A percentile compares a stretch with the other conserved stretches of the same genome.
Evolutionary conservation across 768 basidiomycete species (phyloP).

Genomic region (Termitomyces heimii): DNA sequence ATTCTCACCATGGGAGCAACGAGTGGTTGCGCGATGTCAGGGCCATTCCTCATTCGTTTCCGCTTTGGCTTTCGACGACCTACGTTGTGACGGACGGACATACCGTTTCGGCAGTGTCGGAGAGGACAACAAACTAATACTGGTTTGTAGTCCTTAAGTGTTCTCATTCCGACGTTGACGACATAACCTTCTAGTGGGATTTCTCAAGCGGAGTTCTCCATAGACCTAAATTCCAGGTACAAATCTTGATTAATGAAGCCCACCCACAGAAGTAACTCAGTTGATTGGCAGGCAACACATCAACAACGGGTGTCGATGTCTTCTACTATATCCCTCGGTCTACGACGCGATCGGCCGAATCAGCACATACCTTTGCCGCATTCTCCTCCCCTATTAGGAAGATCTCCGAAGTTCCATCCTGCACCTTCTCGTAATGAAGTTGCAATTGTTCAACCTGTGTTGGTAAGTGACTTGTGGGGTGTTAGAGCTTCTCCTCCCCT

Average conservation of each 20-base stretch:
- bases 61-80: constrained; percentile 84
- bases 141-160: constrained; percentile 43
- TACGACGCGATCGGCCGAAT: constrained; percentile 58
- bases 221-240: constrained; percentile 69
- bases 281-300: constrained; percentile 39
- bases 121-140: constrained; percentile 91
- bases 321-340: constrained; percentile 69
- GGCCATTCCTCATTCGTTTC: constrained; percentile 96
- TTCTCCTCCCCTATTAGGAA: constrained; percentile 31
- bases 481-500: constrained; percentile 1
- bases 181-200: constrained; percentile 64
- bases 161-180: constrained; percentile 5
- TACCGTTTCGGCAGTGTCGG: constrained; percentile 96
- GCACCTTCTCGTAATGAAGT: constrained; percentile 90
- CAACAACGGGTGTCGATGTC: constrained; percentile 75
- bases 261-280: background rate
- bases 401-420: constrained; percentile 64
- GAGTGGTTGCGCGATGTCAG: constrained; percentile 92
- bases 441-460: constrained; percentile 83
- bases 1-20: constrained; percentile 91
- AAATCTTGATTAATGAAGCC: background rate
- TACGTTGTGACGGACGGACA: constrained; percentile 80
- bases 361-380: constrained; percentile 44
- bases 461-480: constrained; percentile 41
- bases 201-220: constrained; percentile 90